phyloP scores from a whole-genome alignment of 2,329 filamentous ascomycete species.

The Corinectria fuckeliana region DNA sequence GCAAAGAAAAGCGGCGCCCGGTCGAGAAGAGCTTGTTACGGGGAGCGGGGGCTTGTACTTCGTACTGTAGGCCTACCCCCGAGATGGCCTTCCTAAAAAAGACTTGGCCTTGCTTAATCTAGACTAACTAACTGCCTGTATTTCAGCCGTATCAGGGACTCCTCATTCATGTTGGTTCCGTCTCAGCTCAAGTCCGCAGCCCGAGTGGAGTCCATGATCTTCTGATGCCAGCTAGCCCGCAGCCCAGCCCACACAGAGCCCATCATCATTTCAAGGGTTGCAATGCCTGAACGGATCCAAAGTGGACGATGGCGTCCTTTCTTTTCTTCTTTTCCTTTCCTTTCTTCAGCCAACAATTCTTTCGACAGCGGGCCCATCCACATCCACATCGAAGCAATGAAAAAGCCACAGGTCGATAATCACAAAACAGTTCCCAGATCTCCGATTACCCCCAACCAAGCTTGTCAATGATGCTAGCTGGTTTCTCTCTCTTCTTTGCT shows the following conservation, averaged over 20 bases:
- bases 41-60: no score
- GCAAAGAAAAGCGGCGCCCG: constrained; percentile 9
- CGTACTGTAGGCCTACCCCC: no score
- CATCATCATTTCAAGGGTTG: not conserved
- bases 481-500: not conserved
- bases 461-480: not conserved
- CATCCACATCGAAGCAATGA: not conserved
- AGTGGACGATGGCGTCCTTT: not conserved
- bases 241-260: not conserved
- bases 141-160: not conserved
- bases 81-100: no score
- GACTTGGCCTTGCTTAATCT: no score
- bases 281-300: not conserved
- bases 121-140: no score
- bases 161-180: constrained; percentile 8
- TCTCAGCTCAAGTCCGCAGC: constrained; percentile 3
- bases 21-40: not conserved
- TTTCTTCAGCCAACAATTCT: not conserved
- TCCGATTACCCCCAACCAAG: not conserved
- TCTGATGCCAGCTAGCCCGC: not conserved
- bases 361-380: not conserved
- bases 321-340: not conserved
- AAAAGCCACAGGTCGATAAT: not conserved
- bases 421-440: not conserved
- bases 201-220: not conserved